Evolutionary conservation across 257 asterid species (phyloP), one percentile per base, ranked within the genome.

Genomic region (Pogostemon cablin): DNA sequence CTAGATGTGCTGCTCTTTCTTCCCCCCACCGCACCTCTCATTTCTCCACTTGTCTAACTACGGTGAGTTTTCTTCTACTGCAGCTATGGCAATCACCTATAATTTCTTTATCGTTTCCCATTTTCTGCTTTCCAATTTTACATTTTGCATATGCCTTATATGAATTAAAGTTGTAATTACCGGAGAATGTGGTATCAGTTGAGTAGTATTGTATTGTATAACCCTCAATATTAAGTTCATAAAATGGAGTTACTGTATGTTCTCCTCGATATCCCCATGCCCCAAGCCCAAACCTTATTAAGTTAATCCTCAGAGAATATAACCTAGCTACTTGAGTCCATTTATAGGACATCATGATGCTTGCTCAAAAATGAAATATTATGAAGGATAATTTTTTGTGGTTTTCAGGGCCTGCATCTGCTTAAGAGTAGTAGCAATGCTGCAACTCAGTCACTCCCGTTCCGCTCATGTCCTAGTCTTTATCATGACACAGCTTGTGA

Each of bases 401-500:
- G 9, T 66, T 70, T 74, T 48, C 81, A 83, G 87, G 84, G 78
- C 44, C 64, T 43, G 11, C 73, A 72, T 73, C 72, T 39, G 34
- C 72, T 69, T 73, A 70, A 62, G 72, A 75, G 69, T 34, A 62
- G 67, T 62, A 71, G 56, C 61, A 60, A 62, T 17, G 38, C 71
- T 25, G 9, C 75, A 42, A 66, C 81, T 62, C 71, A 17, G 67
- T 54, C 47, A 48, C 77, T 20, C 39, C 66, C 69, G 58, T 62
- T 62, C 70, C 15, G 15, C 72, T 73, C 77, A 40, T 75, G 56
- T 43, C 42, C 73, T 43, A 65, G 69, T 49, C 71, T 35, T 73
- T 79, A 71, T 74, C 80, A 71, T 25, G 48, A 85, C 11, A 71
- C 87, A 68, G 75, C 82, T 53, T 74, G 76, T 42, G 78, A 76